Evolutionary conservation across 352 stramenopile genomes (phyloP), one percentile per base, ranked within the genome.

Genomic region (Globisporangium viniferum): DNA sequence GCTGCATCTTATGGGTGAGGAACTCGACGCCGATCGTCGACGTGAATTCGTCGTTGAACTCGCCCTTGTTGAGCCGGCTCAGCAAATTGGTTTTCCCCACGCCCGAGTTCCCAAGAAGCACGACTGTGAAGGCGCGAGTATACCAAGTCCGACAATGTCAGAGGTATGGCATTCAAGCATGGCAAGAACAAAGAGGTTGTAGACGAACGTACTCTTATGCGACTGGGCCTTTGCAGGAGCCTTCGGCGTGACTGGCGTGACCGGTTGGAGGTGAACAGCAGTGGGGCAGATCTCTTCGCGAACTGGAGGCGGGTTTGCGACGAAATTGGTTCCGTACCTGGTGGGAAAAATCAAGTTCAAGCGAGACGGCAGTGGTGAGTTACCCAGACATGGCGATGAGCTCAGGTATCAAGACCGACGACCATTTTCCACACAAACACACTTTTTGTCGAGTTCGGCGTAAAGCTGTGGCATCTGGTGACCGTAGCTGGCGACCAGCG

Each of bases 1-100:
- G 75, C 18, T 83, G 74, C 36, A 92, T 85, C n/a, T 77, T 66
- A 66, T 95, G 88, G 10, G 89, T 94, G n/a, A 94, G 77, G 62
- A 97, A 97, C 67, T 97, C 89, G 44, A 95, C 88, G 39, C 88
- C 88, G 36, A 97, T 88, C 12, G 89, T 95, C 4, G 86, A 94
- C 36, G 79, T 83, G 70, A 95, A 95, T 54, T 95, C 85, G 35
- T 88, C 75, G 62, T 74, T 92, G 69, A 95, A 97, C 62, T 95
- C 88, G 71, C 86, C 82, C 63, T 90, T 92, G 74, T 93, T 84
- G 14, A 94, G 72, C 3, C 86, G 81, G 55, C 76, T 89, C 48
- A 97, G 84, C 46, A 97, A 62, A 53, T 94, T 95, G 20, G 84
- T 95, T 72, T 97, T 97, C 27, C 88, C 89, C 0, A 97, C 89